Evolutionary conservation across 495 filamentous ascomycete genomes (phyloP).

Genomic region (Podospora bellae-mahoneyi): DNA sequence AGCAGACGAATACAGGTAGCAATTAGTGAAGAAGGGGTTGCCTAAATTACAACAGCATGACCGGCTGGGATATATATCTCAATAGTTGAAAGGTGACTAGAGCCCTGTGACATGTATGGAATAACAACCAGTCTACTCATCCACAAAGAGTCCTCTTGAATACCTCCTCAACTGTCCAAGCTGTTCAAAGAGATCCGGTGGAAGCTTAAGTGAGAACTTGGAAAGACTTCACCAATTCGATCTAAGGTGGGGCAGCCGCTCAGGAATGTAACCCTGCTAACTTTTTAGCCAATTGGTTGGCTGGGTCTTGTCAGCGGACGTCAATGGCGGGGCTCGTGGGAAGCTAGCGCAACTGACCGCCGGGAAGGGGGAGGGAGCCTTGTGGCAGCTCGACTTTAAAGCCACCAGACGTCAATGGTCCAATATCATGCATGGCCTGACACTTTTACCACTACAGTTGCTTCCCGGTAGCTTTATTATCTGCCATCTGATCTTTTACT

Average conservation of each 20-base stretch:
- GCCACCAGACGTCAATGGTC: neutral
- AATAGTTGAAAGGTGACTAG: too few relatives aligned
- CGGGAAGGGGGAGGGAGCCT: neutral
- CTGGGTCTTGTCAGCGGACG: slow-evolving; percentile 3
- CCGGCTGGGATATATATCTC: too few relatives aligned
- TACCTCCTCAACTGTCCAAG: too few relatives aligned
- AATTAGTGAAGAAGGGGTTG: too few relatives aligned
- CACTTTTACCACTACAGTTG: neutral
- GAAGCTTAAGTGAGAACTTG: neutral
- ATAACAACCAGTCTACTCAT: too few relatives aligned
- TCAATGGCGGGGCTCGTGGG: neutral
- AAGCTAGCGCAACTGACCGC: neutral
- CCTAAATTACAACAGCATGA: too few relatives aligned
- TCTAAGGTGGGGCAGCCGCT: neutral
- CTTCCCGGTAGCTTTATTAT: neutral
- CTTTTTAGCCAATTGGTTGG: slow-evolving; percentile 3
- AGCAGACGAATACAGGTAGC: too few relatives aligned
- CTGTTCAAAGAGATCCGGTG: too few relatives aligned
- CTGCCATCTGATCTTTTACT: neutral
- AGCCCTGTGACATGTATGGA: too few relatives aligned
- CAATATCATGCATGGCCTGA: neutral
- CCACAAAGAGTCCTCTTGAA: too few relatives aligned
- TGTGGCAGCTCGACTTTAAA: neutral
- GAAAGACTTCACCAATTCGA: neutral
- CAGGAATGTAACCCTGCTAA: neutral